Evolutionary conservation across 2,329 filamentous ascomycete species (phyloP).

Genomic region (Fusarium sp.): DNA sequence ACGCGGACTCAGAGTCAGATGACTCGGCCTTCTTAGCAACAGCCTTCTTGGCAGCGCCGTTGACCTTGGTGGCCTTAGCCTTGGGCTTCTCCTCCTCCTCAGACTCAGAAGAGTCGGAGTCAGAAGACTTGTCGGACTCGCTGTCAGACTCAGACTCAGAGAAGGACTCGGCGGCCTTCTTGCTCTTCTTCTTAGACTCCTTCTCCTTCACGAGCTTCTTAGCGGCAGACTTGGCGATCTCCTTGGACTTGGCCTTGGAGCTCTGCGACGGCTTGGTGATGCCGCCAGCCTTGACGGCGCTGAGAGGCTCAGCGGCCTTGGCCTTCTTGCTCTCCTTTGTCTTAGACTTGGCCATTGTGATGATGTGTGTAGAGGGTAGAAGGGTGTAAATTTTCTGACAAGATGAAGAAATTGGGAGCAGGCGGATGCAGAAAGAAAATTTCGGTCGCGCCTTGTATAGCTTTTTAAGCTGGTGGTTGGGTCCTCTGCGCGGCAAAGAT

Average conservation of each 20-base stretch:
- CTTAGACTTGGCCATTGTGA: conserved; percentile 78
- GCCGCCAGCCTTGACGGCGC: conserved; percentile 75
- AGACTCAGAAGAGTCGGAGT: conserved; percentile 50
- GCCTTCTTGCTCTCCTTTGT: conserved; percentile 68
- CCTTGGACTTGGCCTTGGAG: conserved; percentile 78
- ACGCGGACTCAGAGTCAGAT: conserved; percentile 56
- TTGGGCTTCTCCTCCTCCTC: conserved; percentile 56
- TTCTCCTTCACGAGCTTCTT: conserved; percentile 66
- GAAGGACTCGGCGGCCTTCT: conserved; percentile 55
- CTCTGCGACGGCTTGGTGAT: conserved; percentile 78
- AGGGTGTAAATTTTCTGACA: conserved; percentile 25
- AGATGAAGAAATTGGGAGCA: conserved; percentile 29
- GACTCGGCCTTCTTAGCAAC: conserved; percentile 45
- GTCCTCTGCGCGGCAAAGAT: conserved; percentile 38
- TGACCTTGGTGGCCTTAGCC: conserved; percentile 51
- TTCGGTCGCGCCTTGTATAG: conserved; percentile 30
- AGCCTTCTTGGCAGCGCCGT: conserved; percentile 48
- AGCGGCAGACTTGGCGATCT: conserved; percentile 73
- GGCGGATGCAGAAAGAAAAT: conserved; percentile 38
- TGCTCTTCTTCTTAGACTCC: conserved; percentile 65
- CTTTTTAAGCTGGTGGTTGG: conserved; percentile 48
- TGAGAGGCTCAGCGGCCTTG: conserved; percentile 67
- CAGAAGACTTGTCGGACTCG: conserved; percentile 50
- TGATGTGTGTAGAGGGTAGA: conserved; percentile 36
- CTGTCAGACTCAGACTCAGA: conserved; percentile 56